Base-by-base conservation (phyloP, 75 land plant species). In the Pinus tabuliformis region DNA sequence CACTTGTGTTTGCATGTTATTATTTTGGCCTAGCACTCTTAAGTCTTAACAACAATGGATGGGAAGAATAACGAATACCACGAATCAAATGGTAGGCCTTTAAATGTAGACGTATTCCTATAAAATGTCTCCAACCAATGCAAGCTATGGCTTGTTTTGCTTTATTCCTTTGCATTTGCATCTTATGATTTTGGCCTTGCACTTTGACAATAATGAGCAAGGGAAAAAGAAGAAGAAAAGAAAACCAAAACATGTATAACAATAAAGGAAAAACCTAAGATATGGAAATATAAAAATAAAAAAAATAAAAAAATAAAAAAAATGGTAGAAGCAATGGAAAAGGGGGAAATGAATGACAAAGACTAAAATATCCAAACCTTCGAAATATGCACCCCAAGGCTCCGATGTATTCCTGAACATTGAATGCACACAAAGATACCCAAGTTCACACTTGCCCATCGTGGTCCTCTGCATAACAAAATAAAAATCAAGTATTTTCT, bases 381-480 rank as follows among this genome's bases (percentile, higher is more conserved):
- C 37, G 96, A 89, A 52, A 95, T 93, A 74, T 95, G 96, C 17
- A 95, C 98, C 5, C 98, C 98, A 74, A 95, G 87, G 82, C 96
- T 87, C 77, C 98, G 88, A 72, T 95, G 98, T 73, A 95, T 91
- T 58, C 98, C 98, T 62, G 93, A 95, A 79, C 98, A 95, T 75
- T 93, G 91, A 82, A 95, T 95, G 77, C 98, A 95, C 56, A 95
- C 79, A 77, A 95, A 95, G 14, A 95, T 91, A 28, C 98, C 98
- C 73, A 95, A 77, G 73, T 89, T 92, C 70, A 95, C 96, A 85
- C 98, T 95, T 37, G 98, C 96, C 98, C 98, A 95, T 81, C 95
- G 76, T 78, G 98, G 98, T 57, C 84, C 98, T 74, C 98, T 95
- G 89, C 82, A 83, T 57, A 56, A 61, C 33, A 62, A 79, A 70